Evolutionary conservation across 1,139 yeast species (phyloP).

Genomic region (Ashbya aceris): DNA sequence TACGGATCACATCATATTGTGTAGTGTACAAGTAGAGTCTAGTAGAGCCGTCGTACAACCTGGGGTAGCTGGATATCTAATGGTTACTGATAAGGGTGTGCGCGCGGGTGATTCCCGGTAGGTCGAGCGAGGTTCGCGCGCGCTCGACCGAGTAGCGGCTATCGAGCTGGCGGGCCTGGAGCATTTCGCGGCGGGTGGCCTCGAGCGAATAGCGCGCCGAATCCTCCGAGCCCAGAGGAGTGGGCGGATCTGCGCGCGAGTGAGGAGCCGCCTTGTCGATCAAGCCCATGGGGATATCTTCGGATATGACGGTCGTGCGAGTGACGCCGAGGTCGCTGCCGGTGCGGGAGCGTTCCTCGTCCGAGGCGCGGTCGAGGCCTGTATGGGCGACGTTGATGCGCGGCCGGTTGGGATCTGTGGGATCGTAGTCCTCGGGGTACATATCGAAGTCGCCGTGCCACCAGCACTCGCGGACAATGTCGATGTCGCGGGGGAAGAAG

Average conservation of each 20-base stretch:
- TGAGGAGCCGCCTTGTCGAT: slow-evolving; percentile 8
- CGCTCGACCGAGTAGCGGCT: slow-evolving; percentile 32
- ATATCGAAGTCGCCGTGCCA: slow-evolving; percentile 49
- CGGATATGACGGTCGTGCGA: slow-evolving; percentile 22
- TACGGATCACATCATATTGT: too few relatives aligned
- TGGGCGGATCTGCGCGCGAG: not conserved
- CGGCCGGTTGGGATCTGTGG: slow-evolving; percentile 45
- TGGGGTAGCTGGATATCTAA: slow-evolving; percentile 1
- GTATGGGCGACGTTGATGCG: not conserved
- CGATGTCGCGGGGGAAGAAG: slow-evolving; percentile 68
- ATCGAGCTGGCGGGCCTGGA: slow-evolving; percentile 30
- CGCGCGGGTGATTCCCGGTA: slow-evolving; percentile 34
- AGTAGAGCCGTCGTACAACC: too few relatives aligned
- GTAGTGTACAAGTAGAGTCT: too few relatives aligned
- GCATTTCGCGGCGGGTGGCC: slow-evolving; percentile 30
- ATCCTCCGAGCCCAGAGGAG: not conserved
- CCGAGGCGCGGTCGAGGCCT: slow-evolving; percentile 7
- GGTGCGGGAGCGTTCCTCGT: slow-evolving; percentile 11
- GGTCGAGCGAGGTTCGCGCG: slow-evolving; percentile 33
- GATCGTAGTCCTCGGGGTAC: slow-evolving; percentile 53
- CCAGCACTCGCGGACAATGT: slow-evolving; percentile 74
- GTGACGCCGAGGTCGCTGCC: slow-evolving; percentile 13
- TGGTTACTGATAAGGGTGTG: slow-evolving; percentile 26
- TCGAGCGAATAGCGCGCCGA: slow-evolving; percentile 29
- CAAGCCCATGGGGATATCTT: slow-evolving; percentile 28